These are phyloP conservation scores for Candida nanaspora DNA, from an alignment of 805 yeast species.

Conservation along the genomic window DNA sequence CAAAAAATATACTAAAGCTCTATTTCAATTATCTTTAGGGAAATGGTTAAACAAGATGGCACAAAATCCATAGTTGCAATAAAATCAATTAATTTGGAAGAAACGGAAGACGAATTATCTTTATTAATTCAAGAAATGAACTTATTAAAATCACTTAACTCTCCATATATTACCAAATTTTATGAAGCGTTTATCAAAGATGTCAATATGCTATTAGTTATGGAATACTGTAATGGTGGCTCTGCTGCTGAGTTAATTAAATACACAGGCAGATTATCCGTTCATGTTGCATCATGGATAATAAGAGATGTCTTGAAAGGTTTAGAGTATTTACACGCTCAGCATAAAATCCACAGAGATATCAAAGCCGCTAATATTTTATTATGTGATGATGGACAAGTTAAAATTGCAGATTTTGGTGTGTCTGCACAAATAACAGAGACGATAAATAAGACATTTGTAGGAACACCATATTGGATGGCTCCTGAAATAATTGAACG, in stretches of 20 bases:
- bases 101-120: constrained; percentile 66
- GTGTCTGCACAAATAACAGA: constrained; percentile 76
- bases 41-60: constrained; percentile 19
- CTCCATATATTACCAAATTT: constrained; percentile 62
- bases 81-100: constrained; percentile 80
- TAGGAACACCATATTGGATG: constrained; percentile 98
- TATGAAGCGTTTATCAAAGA: constrained; percentile 58
- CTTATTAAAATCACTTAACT: constrained; percentile 57
- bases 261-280: constrained; percentile 45
- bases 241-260: constrained; percentile 74
- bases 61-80: constrained; percentile 54
- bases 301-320: constrained; percentile 62
- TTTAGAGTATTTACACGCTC: constrained; percentile 65
- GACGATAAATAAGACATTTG: constrained; percentile 59
- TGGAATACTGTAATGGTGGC: constrained; percentile 97
- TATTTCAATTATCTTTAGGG: constrained; percentile 1
- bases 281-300: constrained; percentile 54
- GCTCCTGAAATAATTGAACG: constrained; percentile 87
- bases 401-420: constrained; percentile 90
- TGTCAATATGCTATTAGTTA: constrained; percentile 74
- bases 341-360: constrained; percentile 80
- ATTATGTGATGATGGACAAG: constrained; percentile 57
- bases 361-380: constrained; percentile 86
- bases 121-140: constrained; percentile 71
- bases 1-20: neutral